Percentiles rank a stretch among this genome's conserved stretches.
Conservation (phyloP, 768 basidiomycete genomes). For the Lactifluus hygrophoroides region DNA sequence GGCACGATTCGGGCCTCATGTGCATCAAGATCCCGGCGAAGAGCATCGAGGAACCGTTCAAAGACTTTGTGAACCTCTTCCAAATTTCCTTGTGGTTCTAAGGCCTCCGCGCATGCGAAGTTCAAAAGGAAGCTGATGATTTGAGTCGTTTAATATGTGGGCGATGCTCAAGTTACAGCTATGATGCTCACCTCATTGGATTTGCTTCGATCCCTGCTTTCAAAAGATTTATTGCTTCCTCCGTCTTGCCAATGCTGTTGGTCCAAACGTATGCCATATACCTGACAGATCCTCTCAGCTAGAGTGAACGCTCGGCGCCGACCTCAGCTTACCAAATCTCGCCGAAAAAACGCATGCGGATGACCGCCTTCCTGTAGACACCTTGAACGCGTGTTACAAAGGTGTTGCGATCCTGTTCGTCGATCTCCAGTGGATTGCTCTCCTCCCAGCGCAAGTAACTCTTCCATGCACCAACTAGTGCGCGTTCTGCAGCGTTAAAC, state of each 20-base stretch:
- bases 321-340: constrained; percentile 72
- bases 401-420: constrained; percentile 65
- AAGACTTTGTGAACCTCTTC: constrained; percentile 64
- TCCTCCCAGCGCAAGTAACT: constrained; percentile 94
- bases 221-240: constrained; percentile 75
- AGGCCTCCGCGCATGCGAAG: constrained; percentile 75
- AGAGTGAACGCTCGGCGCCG: not conserved
- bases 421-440: constrained; percentile 86
- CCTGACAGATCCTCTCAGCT: constrained; percentile 36
- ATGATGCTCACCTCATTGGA: constrained; percentile 49
- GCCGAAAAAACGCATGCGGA: constrained; percentile 88
- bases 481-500: constrained; percentile 63
- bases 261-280: constrained; percentile 88
- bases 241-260: constrained; percentile 59
- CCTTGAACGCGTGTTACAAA: constrained; percentile 66
- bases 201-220: constrained; percentile 86
- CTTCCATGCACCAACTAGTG: constrained; percentile 81
- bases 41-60: constrained; percentile 59
- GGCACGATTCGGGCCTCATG: constrained; percentile 40
- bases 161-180: constrained; percentile 9
- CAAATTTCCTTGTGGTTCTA: constrained; percentile 55
- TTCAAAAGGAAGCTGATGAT: constrained; percentile 71
- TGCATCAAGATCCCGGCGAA: constrained; percentile 55
- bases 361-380: constrained; percentile 83
- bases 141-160: not conserved